Evolutionary conservation across 768 basidiomycete species (phyloP), one percentile per base, ranked within the genome.

Genomic region (Tulasnella sp.): DNA sequence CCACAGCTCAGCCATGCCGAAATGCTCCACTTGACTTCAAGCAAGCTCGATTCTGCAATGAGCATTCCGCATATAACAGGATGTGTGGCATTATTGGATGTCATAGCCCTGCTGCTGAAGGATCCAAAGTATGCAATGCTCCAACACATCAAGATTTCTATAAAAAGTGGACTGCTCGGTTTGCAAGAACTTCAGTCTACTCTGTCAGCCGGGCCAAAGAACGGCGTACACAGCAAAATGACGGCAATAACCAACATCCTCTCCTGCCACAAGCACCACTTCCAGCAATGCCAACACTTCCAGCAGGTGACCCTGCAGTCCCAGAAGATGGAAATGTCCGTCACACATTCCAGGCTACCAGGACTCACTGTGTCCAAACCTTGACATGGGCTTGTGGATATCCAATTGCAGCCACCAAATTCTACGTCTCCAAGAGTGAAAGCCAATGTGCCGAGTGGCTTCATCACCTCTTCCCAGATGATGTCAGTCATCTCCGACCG

Each of bases 31-130:
- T 71, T 0, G 79, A 81, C 67, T 81, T 78, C 71, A 77, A 77
- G 66, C 75, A 78, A 72, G 79, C 79, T 0, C 75, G 78, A 3
- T 80, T 80, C 73, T 80, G 80, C 63, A 11, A 26, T 6, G 74
- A 68, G 11, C 79, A 80, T 71, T 26, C 73, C 3, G 59, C 75
- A 4, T 16, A 66, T 52, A 26, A 47, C 9, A 17, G 68, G 19
- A 69, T 76, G 7, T 79, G 79, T 71, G 78, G 78, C 12, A 77
- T 80, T 7, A 74, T 77, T 42, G 73, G 74, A 0, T 80, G 79
- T 71, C 71, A 74, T 2, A 36, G 69, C 1, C 71, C 69, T 6
- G 69, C 76, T 1, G 71, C 36, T 12, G 19, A 29, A 8, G 73
- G 73, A n/a, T 69, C 69, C 1, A 52, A 75, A 17, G 77, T 77